Evolutionary conservation across 2,329 filamentous ascomycete species (phyloP), one percentile per base, ranked within the genome.

Genomic region (Leptosphaerulina australis): DNA sequence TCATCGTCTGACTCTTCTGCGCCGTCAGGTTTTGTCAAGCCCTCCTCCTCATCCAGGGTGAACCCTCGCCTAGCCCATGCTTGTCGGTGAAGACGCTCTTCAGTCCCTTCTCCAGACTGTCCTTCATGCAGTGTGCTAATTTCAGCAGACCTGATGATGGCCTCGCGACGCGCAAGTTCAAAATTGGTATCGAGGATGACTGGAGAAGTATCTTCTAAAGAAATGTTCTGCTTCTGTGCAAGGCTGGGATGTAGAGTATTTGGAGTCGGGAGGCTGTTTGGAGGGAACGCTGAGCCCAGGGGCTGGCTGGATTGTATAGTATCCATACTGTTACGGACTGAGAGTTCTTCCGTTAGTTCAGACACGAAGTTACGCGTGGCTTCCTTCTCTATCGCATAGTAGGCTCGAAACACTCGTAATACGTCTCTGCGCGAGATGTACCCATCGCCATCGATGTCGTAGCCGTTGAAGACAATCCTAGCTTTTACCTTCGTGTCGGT

Each of bases 351-450:
- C 9, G 89, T 85, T 59, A 91, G 86, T 15, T 84, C 85, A 53
- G 88, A 88, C 28, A 89, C 83, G 70, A 90, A 84, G 44, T 97
- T 93, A 52, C 85, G 84, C 53, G 94, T 91, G 73, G 96, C 86
- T 68, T 96, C 89, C 67, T 92, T 91, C 68, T 91, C 94, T 7
- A 97, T 83, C 2, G 90, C 86, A 71, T 96, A 97, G 71, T 95
- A 96, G 0, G 93, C 93, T 33, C 90, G 83, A 72, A 97, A 96
- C 74, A 99, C 88, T 47, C 92, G 86, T 24, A 97, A 74, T 63
- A 97, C 95, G 70, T 99, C 93, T 61, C 87, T 87, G 12, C 94
- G 83, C 62, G 87, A 86, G 31, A 97, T 87, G 60, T 83, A 95
- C 9, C 92, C 92, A 73, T 97, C 92, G 1, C 83, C 83, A 63